Percentiles rank a stretch among this genome's conserved stretches.
Evolutionary conservation across 192 early-diverging fungal species (phyloP).

Genomic region (Rhizoclosmatium globosum): DNA sequence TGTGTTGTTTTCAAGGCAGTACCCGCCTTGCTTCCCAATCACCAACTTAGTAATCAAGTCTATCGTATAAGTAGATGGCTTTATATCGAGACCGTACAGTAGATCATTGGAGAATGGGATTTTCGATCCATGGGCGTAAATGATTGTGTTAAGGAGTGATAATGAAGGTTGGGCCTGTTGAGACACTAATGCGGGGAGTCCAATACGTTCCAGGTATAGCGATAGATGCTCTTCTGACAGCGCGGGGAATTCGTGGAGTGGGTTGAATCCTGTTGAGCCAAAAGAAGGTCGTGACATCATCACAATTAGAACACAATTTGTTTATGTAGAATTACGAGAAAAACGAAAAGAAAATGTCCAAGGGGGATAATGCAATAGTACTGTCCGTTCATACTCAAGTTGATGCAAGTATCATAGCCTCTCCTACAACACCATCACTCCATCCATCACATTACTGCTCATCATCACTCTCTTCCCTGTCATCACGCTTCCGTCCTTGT

Average conservation of each 20-base stretch:
- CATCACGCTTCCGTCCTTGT: too few relatives aligned
- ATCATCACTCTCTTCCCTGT: too few relatives aligned
- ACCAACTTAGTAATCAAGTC: neutral
- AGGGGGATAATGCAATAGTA: too few relatives aligned
- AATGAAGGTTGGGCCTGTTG: neutral
- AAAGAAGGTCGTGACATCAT: neutral
- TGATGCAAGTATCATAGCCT: too few relatives aligned
- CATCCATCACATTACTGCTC: too few relatives aligned
- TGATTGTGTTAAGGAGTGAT: neutral
- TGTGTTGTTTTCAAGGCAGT: conserved; percentile 23
- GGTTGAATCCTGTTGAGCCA: conserved; percentile 7
- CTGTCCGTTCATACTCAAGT: too few relatives aligned
- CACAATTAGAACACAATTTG: too few relatives aligned
- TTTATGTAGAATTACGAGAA: too few relatives aligned
- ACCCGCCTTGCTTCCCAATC: neutral
- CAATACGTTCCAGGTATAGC: neutral
- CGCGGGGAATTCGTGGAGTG: neutral
- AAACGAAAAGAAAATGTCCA: too few relatives aligned
- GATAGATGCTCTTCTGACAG: neutral
- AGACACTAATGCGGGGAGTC: neutral
- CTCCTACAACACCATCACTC: too few relatives aligned
- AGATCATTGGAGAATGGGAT: conserved; percentile 15
- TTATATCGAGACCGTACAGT: neutral
- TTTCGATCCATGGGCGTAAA: neutral
- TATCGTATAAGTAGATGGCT: neutral